Conservation (phyloP, 2,329 filamentous ascomycete species). For the Colletotrichum somersetense region DNA sequence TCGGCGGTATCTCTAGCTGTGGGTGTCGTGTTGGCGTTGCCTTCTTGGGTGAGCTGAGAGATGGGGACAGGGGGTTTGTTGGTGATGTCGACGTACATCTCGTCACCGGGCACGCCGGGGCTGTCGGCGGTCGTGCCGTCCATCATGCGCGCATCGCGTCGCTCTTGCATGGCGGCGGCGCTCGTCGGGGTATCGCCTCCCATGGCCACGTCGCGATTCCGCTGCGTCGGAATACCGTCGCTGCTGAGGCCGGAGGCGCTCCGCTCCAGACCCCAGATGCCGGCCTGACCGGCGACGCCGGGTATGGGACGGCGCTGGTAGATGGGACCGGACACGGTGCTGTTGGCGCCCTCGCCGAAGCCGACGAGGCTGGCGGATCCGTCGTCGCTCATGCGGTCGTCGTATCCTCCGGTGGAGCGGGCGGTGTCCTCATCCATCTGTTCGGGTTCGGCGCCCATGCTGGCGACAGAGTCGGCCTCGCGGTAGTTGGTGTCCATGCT, state of each 20-base stretch:
- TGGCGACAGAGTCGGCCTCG: slow-evolving; percentile 71
- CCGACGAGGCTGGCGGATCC: slow-evolving; percentile 86
- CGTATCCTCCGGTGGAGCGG: slow-evolving; percentile 64
- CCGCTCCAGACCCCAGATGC: slow-evolving; percentile 61
- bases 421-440: slow-evolving; percentile 67
- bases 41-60: slow-evolving; percentile 49
- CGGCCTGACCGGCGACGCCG: slow-evolving; percentile 47
- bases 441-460: slow-evolving; percentile 58
- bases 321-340: slow-evolving; percentile 84
- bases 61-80: slow-evolving; percentile 67
- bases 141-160: slow-evolving; percentile 73
- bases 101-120: slow-evolving; percentile 60
- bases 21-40: slow-evolving; percentile 44
- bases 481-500: slow-evolving; percentile 75
- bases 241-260: slow-evolving; percentile 67
- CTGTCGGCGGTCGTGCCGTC: slow-evolving; percentile 75
- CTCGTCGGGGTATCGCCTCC: slow-evolving; percentile 59
- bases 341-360: slow-evolving; percentile 92
- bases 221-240: slow-evolving; percentile 54
- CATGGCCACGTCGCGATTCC: slow-evolving; percentile 51
- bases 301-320: slow-evolving; percentile 67
- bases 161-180: slow-evolving; percentile 63
- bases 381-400: slow-evolving; percentile 88
- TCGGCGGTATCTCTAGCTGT: slow-evolving; percentile 69
- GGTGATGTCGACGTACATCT: slow-evolving; percentile 74